A percentile compares a stretch with the other conserved stretches of the same genome.
Evolutionary conservation across 306 rosid species (phyloP).

Genomic region (Rubus parviflorus): DNA sequence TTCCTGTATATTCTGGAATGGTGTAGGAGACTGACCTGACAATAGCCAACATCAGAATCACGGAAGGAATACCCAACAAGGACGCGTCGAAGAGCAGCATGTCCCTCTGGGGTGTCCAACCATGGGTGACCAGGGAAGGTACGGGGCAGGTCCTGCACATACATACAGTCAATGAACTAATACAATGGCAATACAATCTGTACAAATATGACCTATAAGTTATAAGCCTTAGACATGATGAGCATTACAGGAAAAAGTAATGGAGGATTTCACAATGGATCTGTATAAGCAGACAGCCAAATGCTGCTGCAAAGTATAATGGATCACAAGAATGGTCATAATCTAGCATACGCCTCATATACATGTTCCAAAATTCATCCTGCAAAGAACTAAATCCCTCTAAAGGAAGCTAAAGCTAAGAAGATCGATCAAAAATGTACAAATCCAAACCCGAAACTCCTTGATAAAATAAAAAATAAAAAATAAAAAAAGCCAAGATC

Average conservation of each 20-base stretch:
- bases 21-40: conserved; percentile 56
- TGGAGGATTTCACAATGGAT: neutral
- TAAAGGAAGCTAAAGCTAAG: neutral
- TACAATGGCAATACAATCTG: neutral
- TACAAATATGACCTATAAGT: neutral
- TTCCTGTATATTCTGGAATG: neutral
- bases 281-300: neutral
- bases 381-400: neutral
- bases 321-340: neutral
- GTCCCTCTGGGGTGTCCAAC: conserved; percentile 97
- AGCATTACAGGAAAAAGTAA: neutral
- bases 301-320: neutral
- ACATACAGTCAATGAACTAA: conserved; percentile 3
- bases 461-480: neutral
- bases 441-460: neutral
- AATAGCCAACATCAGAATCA: conserved; percentile 98
- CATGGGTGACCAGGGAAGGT: conserved; percentile 98
- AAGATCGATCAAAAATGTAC: neutral
- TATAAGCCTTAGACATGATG: neutral
- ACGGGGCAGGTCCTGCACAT: conserved; percentile 81
- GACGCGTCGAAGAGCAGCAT: conserved; percentile 89
- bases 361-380: neutral
- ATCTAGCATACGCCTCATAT: neutral
- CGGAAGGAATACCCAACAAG: conserved; percentile 99
- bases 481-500: neutral